Evolutionary conservation across 192 early-diverging fungal species (phyloP).

Genomic region (Gamsiella multidivaricata): DNA sequence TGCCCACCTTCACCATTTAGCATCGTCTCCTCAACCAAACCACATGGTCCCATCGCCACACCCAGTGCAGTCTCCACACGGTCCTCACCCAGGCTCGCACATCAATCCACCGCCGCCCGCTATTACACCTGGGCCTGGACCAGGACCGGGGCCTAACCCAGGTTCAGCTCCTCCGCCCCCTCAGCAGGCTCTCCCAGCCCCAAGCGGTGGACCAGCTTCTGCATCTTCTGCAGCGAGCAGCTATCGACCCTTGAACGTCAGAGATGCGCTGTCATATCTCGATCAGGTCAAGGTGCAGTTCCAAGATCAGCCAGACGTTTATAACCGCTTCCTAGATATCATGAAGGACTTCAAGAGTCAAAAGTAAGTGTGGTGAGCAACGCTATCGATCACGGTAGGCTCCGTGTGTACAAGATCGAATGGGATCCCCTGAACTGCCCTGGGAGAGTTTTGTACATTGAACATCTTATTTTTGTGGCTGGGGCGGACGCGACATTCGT

Average conservation of each 20-base stretch:
- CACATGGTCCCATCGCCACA: slow-evolving; percentile 50
- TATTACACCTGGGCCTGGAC: slow-evolving; percentile 8
- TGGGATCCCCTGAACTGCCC: no score
- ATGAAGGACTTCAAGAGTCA: slow-evolving; percentile 99
- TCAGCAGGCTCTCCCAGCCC: slow-evolving; percentile 34
- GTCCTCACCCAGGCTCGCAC: slow-evolving; percentile 31
- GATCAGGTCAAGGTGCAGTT: slow-evolving; percentile 97
- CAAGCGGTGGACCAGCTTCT: slow-evolving; percentile 20
- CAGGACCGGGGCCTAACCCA: slow-evolving; percentile 13
- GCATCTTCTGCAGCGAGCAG: slow-evolving; percentile 36
- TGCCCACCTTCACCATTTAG: slow-evolving; percentile 40
- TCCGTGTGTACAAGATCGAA: no score
- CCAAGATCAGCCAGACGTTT: slow-evolving; percentile 92
- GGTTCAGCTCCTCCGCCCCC: slow-evolving; percentile 28
- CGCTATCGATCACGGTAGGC: no score
- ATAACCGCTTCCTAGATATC: slow-evolving; percentile 97
- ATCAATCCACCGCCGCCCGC: slow-evolving; percentile 47
- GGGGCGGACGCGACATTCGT: neutral
- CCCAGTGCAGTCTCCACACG: slow-evolving; percentile 40
- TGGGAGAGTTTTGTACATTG: neutral
- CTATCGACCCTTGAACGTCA: slow-evolving; percentile 82
- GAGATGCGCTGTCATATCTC: slow-evolving; percentile 95
- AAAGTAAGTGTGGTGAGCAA: slow-evolving; percentile 65
- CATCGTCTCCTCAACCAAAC: slow-evolving; percentile 42
- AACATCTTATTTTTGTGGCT: neutral